Conservation (phyloP, 352 stramenopile species). For the Elongisporangium prolatum region DNA sequence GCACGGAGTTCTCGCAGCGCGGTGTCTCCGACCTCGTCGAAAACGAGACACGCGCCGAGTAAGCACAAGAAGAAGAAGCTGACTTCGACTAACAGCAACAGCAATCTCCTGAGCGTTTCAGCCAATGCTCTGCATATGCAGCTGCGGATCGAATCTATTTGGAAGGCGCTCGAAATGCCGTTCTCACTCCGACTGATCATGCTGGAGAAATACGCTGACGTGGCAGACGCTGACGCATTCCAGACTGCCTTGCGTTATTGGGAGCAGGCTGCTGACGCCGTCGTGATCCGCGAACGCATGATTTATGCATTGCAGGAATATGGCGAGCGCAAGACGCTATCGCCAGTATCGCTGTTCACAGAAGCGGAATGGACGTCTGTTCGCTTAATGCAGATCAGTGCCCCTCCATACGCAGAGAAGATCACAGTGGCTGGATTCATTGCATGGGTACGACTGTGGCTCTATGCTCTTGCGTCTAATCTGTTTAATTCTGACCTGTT, state of each 20-base stretch:
- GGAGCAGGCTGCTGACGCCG: slow-evolving; percentile 33
- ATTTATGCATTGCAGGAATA: not conserved
- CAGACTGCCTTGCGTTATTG: slow-evolving; percentile 33
- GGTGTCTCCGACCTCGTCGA: slow-evolving; percentile 9
- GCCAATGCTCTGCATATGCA: slow-evolving; percentile 45
- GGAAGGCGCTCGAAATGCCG: slow-evolving; percentile 49
- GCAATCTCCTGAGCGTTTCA: slow-evolving; percentile 17
- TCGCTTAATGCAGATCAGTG: not conserved
- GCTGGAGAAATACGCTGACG: slow-evolving; percentile 55
- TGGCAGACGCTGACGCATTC: slow-evolving; percentile 41
- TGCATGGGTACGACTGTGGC: slow-evolving; percentile 31
- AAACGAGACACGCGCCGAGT: slow-evolving; percentile 6
- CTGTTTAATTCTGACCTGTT: slow-evolving; percentile 1
- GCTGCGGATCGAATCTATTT: slow-evolving; percentile 49
- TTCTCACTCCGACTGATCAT: slow-evolving; percentile 58
- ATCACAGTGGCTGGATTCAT: slow-evolving; percentile 30
- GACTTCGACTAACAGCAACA: slow-evolving; percentile 9
- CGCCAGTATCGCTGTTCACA: not conserved
- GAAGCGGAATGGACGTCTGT: not conserved
- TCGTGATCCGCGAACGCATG: slow-evolving; percentile 47
- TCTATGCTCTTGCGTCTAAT: not conserved
- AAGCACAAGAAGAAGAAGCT: slow-evolving; percentile 19
- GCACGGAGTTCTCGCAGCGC: slow-evolving; percentile 20
- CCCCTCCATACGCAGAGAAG: slow-evolving; percentile 7
- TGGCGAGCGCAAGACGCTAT: not conserved